Evolutionary conservation across 1,284 basidiomycete species (phyloP).

Genomic region (Jaminaea rosea): DNA sequence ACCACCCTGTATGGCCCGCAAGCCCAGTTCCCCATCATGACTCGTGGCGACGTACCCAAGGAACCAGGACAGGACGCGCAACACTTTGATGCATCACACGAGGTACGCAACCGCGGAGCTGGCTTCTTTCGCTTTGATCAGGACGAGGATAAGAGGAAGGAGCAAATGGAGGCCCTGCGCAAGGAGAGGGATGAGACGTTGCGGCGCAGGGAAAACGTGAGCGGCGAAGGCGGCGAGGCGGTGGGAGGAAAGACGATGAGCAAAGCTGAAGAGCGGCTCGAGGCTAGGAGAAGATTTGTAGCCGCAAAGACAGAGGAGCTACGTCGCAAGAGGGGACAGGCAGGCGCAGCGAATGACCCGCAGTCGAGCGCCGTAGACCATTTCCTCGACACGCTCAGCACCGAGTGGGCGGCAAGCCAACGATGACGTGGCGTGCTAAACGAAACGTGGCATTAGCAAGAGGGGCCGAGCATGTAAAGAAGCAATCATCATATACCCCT

Average conservation of each 20-base stretch:
- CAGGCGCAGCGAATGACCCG: too few relatives aligned
- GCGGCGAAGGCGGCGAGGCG: not conserved
- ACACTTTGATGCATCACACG: conserved; percentile 73
- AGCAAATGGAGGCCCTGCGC: conserved; percentile 67
- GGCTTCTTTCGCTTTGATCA: conserved; percentile 77
- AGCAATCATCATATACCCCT: too few relatives aligned
- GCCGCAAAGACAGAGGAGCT: not conserved
- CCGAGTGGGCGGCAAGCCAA: too few relatives aligned
- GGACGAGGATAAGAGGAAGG: conserved; percentile 65
- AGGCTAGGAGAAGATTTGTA: too few relatives aligned
- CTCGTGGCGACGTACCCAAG: not conserved
- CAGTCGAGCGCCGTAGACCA: not conserved
- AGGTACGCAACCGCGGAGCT: conserved; percentile 75
- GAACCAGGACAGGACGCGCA: not conserved
- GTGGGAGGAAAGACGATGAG: not conserved
- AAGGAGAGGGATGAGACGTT: conserved; percentile 4
- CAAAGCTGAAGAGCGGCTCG: not conserved
- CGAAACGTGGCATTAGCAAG: too few relatives aligned
- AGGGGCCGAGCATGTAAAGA: too few relatives aligned
- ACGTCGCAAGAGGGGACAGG: not conserved
- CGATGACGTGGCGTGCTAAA: too few relatives aligned
- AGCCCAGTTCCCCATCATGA: conserved; percentile 61
- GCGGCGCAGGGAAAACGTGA: not conserved
- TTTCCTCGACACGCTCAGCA: too few relatives aligned
- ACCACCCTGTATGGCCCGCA: conserved; percentile 6